A percentile compares a stretch with the other conserved stretches of the same genome.
Conservation (phyloP, 2,329 filamentous ascomycete genomes). For the Chaetomiaceae sp. region DNA sequence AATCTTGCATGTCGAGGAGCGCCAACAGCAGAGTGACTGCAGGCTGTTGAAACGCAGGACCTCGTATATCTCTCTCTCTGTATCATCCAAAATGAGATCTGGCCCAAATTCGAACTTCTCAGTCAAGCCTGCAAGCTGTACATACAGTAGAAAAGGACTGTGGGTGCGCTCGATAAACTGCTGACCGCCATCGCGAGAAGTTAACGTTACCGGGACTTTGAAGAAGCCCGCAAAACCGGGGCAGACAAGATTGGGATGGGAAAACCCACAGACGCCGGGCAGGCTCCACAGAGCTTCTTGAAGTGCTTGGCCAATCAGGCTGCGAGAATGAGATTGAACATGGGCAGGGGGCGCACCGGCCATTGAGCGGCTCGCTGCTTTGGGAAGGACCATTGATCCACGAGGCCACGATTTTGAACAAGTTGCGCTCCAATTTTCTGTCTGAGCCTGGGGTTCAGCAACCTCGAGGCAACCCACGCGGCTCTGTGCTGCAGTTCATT, state of each 20-base stretch:
- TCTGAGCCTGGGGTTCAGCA: not conserved
- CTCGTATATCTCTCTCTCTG: not conserved
- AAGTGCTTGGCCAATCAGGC: constrained; percentile 13
- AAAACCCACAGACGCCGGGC: constrained; percentile 9
- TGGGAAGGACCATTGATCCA: constrained; percentile 1
- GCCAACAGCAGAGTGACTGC: constrained; percentile 7
- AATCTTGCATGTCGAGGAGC: constrained; percentile 10
- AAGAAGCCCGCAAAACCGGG: constrained; percentile 9
- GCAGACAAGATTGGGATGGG: constrained; percentile 14
- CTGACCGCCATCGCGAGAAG: not conserved
- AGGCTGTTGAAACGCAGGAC: not conserved
- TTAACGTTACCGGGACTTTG: not conserved
- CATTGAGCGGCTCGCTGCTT: constrained; percentile 10
- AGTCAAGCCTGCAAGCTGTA: too few species aligned
- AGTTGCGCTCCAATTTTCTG: too few species aligned
- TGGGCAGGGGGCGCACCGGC: constrained; percentile 11
- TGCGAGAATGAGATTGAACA: constrained; percentile 9
- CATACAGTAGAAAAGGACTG: too few species aligned
- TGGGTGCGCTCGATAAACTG: too few species aligned
- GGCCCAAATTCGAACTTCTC: too few species aligned
- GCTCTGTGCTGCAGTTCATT: constrained; percentile 8
- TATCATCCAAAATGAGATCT: not conserved
- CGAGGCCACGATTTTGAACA: constrained; percentile 2
- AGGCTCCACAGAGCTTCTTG: constrained; percentile 13
- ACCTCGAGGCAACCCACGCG: constrained; percentile 8